Evolutionary conservation across 139 green algal species (phyloP), one percentile per base, ranked within the genome.

Genomic region (Raphidocelis subcapitata): DNA sequence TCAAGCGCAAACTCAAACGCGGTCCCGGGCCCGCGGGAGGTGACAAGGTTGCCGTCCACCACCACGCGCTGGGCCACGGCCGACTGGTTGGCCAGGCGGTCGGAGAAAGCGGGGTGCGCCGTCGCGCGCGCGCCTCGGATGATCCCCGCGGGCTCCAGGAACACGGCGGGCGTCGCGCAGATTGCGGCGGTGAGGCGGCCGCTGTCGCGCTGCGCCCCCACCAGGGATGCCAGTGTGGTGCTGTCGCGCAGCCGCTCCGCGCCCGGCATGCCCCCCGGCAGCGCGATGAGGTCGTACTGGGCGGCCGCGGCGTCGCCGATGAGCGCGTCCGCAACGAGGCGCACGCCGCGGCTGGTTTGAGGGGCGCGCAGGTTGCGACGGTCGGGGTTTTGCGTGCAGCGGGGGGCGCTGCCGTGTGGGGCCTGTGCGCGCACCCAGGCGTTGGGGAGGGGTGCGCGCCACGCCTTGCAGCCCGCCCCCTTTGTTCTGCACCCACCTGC

Each of bases 1-100:
- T 70, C 67, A 57, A 99, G 84, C 16, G 94, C 88, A 89, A 97
- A 99, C 79, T 99, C 95, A 69, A 99, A 92, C 0, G 96, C 85
- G 0, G 95, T 98, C 0, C 93, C 94, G 1, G 95, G 94, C 4
- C 93, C 94, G 23, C 89, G 76, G 69, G 81, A 93, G 51, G 96
- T 99, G 36, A 86, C 90, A 5, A 97, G 69, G 20, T 77, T 85
- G 28, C 91, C 91, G 69, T 97, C 72, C 26, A 92, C 86, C 49
- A 98, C 95, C 32, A 99, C 96, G 0, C 95, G 84, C 37, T 90
- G 61, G 0, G 82, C 36, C 33, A 87, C 87, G 16, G 68, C 73
- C 77, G 75, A 87, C 63, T 91, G 81, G 76, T 97, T 79, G 3
- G 74, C 72, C 28, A 97, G 82, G 70, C 87, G 87, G 67, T 82